phyloP scores from a whole-genome alignment of 106 monocot genomes.

The Vanilla planifolia region DNA sequence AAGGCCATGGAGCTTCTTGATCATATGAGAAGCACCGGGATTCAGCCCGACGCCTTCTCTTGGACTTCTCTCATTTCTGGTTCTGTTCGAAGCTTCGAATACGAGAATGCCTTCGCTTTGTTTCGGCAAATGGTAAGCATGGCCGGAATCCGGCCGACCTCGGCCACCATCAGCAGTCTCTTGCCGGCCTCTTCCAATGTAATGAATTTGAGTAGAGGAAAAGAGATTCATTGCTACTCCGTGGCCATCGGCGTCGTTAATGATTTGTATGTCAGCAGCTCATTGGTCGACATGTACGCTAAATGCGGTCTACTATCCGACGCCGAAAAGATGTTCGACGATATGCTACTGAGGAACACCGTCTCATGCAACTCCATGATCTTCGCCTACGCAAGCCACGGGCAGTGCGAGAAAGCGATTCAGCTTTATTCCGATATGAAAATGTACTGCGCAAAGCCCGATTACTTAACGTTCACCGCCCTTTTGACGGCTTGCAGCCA shows the following conservation, averaged over 20 bases:
- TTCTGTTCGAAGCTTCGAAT: slow-evolving; percentile 28
- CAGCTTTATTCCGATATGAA: slow-evolving; percentile 31
- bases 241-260: slow-evolving; percentile 17
- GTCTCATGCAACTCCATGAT: slow-evolving; percentile 58
- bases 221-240: slow-evolving; percentile 36
- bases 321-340: slow-evolving; percentile 25
- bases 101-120: slow-evolving; percentile 23
- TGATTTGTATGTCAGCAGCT: slow-evolving; percentile 32
- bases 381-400: slow-evolving; percentile 42
- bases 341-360: slow-evolving; percentile 26
- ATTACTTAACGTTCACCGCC: slow-evolving; percentile 54
- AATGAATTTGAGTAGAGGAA: slow-evolving; percentile 29
- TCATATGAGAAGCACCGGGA: slow-evolving; percentile 22
- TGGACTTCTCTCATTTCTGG: slow-evolving; percentile 55
- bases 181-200: slow-evolving; percentile 47
- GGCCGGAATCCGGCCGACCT: slow-evolving; percentile 28
- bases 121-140: slow-evolving; percentile 36
- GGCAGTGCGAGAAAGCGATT: slow-evolving; percentile 30
- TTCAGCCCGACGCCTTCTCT: slow-evolving; percentile 39
- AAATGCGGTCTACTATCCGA: slow-evolving; percentile 48
- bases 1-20: slow-evolving; percentile 25
- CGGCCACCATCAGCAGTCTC: slow-evolving; percentile 38
- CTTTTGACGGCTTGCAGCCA: slow-evolving; percentile 57
- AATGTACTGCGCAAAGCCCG: slow-evolving; percentile 10
- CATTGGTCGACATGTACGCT: slow-evolving; percentile 55